Conservation (phyloP, 2,329 filamentous ascomycete genomes). For the Xylaria multiplex region DNA sequence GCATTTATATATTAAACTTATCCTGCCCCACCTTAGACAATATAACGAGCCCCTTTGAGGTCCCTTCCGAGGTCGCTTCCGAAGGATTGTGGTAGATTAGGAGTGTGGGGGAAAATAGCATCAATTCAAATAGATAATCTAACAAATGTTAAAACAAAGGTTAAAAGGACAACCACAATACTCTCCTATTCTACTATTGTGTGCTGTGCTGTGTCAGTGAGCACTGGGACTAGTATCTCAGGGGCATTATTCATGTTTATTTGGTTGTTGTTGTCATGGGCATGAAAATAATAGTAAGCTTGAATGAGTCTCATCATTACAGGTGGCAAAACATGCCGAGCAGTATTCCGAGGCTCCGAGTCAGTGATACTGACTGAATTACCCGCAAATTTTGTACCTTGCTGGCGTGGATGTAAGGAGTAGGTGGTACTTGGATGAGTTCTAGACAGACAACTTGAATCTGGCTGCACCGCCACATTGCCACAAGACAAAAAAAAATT, state of each 20-base stretch:
- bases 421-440: too few species aligned
- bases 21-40: too few species aligned
- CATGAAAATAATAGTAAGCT: background rate
- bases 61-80: background rate
- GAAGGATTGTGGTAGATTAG: background rate
- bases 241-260: background rate
- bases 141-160: background rate
- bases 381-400: background rate
- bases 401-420: background rate
- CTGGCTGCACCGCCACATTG: constrained; percentile 17
- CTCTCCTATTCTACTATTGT: too few species aligned
- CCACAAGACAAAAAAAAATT: background rate
- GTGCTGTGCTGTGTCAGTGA: background rate
- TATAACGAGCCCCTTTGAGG: too few species aligned
- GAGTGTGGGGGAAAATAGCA: background rate
- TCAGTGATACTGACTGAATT: background rate
- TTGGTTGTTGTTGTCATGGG: constrained; percentile 14
- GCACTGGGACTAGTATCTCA: background rate
- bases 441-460: too few species aligned
- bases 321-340: constrained; percentile 9
- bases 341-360: background rate
- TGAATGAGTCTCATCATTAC: background rate
- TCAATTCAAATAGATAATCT: background rate
- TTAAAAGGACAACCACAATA: too few species aligned
- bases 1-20: background rate